Percentiles rank a stretch among this genome's conserved stretches.
Evolutionary conservation across 1,284 basidiomycete genomes (phyloP).

Genomic region (Cystobasidium pallidum): DNA sequence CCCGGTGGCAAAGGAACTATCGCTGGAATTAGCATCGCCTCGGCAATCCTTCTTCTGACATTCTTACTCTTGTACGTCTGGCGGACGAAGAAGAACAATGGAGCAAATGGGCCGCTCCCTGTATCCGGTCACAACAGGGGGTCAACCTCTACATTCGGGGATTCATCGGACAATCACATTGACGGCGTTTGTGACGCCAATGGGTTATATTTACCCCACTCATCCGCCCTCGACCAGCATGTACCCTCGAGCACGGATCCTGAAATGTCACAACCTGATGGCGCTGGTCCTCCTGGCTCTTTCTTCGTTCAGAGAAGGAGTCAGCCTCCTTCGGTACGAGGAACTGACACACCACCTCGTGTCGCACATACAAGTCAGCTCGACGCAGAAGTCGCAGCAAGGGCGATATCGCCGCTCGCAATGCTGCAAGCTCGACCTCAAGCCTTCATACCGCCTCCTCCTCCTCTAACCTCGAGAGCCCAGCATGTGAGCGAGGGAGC

Average conservation of each 20-base stretch:
- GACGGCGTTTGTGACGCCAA: not conserved
- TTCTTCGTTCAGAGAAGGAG: constrained; percentile 30
- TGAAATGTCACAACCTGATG: not conserved
- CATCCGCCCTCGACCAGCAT: not conserved
- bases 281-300: constrained; percentile 22
- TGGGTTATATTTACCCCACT: not conserved
- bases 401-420: constrained; percentile 12
- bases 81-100: constrained; percentile 18
- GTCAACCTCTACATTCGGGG: constrained; percentile 32
- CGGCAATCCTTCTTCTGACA: not conserved
- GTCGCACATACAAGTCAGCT: not conserved
- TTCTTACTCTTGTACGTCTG: constrained; percentile 26
- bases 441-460: not conserved
- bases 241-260: not conserved
- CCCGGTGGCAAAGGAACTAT: constrained; percentile 39
- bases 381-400: constrained; percentile 1
- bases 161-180: constrained; percentile 2
- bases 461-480: not conserved
- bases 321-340: constrained; percentile 6
- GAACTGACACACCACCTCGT: constrained; percentile 3
- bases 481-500: not conserved
- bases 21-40: constrained; percentile 22
- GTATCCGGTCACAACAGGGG: constrained; percentile 2
- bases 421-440: constrained; percentile 15
- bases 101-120: not conserved